Evolutionary conservation across 2,329 filamentous ascomycete genomes (phyloP).

Genomic region (Neoarthrinium moseri): DNA sequence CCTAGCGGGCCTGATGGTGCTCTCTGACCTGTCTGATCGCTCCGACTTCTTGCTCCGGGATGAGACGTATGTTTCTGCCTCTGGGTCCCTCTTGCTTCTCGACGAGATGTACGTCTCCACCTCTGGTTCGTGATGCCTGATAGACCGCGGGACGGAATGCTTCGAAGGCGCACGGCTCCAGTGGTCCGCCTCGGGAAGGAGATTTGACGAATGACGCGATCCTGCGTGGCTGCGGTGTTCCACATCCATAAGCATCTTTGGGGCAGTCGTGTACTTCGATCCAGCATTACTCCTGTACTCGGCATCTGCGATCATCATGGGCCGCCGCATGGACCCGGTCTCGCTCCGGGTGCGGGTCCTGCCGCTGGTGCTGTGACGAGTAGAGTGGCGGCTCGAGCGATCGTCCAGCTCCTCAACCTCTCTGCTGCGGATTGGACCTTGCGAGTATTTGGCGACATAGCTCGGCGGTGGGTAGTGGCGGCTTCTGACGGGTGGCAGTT

Average conservation of each 20-base stretch:
- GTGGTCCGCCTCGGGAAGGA: conserved; percentile 7
- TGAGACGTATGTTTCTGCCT: conserved; percentile 44
- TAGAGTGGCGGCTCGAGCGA: conserved; percentile 37
- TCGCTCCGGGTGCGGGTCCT: conserved; percentile 41
- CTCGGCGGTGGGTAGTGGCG: conserved; percentile 31
- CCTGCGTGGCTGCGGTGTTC: conserved; percentile 26
- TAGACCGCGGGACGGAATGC: conserved; percentile 7
- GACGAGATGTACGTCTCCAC: conserved; percentile 11
- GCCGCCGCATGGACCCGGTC: conserved; percentile 29
- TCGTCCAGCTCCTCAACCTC: conserved; percentile 39
- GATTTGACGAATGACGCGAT: conserved; percentile 17
- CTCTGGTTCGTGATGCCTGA: conserved; percentile 7
- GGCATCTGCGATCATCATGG: conserved; percentile 38
- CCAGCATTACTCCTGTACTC: conserved; percentile 40
- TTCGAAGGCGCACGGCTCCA: conserved; percentile 10
- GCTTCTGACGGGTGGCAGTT: conserved; percentile 26
- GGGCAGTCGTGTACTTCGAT: conserved; percentile 31
- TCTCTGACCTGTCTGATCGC: conserved; percentile 28
- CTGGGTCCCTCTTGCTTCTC: conserved; percentile 25
- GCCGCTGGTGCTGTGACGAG: conserved; percentile 32
- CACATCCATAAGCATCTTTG: conserved; percentile 23
- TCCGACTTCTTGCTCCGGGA: conserved; percentile 28
- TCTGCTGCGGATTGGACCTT: conserved; percentile 25
- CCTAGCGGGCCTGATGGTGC: conserved; percentile 27
- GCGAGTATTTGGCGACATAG: conserved; percentile 35